Evolutionary conservation across 163 green algal genomes (phyloP).

Genomic region (Coccomyxa subellipsoidea): DNA sequence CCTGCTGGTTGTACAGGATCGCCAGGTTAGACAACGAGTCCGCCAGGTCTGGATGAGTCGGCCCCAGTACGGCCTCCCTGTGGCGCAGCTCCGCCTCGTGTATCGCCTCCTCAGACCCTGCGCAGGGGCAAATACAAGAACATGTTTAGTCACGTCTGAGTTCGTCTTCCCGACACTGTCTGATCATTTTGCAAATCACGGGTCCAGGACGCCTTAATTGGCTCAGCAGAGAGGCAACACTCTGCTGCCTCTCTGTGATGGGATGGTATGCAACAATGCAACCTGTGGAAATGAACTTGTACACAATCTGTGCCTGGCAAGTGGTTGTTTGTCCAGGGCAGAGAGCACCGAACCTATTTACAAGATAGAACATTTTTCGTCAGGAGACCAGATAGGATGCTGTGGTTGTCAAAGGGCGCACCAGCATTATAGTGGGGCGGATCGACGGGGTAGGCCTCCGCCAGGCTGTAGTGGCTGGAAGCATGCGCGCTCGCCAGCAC

Average conservation of each 20-base stretch:
- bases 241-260: too few relatives aligned
- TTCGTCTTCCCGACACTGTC: neutral
- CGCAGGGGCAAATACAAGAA: neutral
- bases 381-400: too few relatives aligned
- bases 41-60: slow-evolving; percentile 64
- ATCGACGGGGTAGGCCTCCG: neutral
- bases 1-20: slow-evolving; percentile 80
- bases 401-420: neutral
- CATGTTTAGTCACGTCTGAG: neutral
- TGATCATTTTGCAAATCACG: too few relatives aligned
- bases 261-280: too few relatives aligned
- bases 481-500: neutral
- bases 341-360: neutral
- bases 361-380: neutral
- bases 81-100: slow-evolving; percentile 77
- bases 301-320: too few relatives aligned
- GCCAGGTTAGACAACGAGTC: slow-evolving; percentile 83
- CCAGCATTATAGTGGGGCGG: neutral
- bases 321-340: neutral
- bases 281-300: too few relatives aligned
- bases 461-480: neutral
- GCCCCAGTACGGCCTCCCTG: slow-evolving; percentile 67
- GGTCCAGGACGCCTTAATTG: too few relatives aligned
- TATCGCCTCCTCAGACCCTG: slow-evolving; percentile 38
- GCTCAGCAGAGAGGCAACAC: too few relatives aligned